Conservation (phyloP, 495 filamentous ascomycete genomes). For the Penicillium samsonianum region DNA sequence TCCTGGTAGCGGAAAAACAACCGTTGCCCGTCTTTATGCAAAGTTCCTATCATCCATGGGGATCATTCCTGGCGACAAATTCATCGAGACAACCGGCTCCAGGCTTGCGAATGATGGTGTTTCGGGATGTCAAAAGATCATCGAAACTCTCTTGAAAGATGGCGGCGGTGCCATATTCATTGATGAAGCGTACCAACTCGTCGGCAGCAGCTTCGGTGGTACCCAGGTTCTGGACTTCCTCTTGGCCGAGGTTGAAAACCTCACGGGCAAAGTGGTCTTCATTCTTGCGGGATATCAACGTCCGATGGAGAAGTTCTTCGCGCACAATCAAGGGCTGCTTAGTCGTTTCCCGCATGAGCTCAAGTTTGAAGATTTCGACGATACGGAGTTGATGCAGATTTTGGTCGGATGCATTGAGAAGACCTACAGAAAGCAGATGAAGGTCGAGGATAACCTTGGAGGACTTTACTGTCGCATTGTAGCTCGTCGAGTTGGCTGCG, state of each 20-base stretch:
- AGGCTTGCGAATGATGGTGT: slow-evolving; percentile 66
- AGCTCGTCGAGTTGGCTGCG: slow-evolving; percentile 58
- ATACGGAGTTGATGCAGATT: slow-evolving; percentile 63
- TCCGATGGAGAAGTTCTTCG: slow-evolving; percentile 79
- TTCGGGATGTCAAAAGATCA: slow-evolving; percentile 51
- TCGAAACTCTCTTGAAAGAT: slow-evolving; percentile 55
- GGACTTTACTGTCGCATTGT: slow-evolving; percentile 70
- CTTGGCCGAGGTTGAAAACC: slow-evolving; percentile 73
- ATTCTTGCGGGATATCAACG: slow-evolving; percentile 76
- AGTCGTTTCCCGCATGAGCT: slow-evolving; percentile 70
- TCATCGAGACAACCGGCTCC: slow-evolving; percentile 71
- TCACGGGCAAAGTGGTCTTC: slow-evolving; percentile 72
- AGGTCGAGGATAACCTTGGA: slow-evolving; percentile 56
- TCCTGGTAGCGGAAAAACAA: slow-evolving; percentile 84
- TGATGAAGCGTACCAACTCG: slow-evolving; percentile 77
- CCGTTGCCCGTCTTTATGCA: slow-evolving; percentile 75
- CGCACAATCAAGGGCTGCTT: slow-evolving; percentile 72
- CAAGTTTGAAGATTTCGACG: slow-evolving; percentile 69
- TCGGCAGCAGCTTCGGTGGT: slow-evolving; percentile 49
- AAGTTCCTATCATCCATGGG: slow-evolving; percentile 64
- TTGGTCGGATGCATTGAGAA: slow-evolving; percentile 47
- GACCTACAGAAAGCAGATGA: slow-evolving; percentile 55
- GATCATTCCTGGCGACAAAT: slow-evolving; percentile 50
- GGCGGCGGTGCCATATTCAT: slow-evolving; percentile 71
- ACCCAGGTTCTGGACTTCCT: slow-evolving; percentile 70